Percentiles rank a stretch among this genome's conserved stretches.
phyloP scores from a whole-genome alignment of 257 asterid genomes.

The Phtheirospermum japonicum region DNA sequence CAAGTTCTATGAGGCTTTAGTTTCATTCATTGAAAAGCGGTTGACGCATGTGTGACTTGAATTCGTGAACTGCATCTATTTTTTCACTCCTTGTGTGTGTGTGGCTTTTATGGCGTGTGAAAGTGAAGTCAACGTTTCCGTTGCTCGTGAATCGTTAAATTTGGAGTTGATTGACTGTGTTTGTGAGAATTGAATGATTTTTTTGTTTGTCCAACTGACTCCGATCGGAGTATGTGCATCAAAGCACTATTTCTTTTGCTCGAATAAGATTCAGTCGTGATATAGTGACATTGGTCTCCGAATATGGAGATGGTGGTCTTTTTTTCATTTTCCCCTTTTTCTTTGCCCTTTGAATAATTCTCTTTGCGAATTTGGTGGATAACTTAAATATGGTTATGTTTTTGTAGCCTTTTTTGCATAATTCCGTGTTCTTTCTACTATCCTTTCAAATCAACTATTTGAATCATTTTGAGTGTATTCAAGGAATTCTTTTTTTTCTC shows the following conservation, averaged over 20 bases:
- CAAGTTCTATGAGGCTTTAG: not conserved
- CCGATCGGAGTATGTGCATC: slow-evolving; percentile 15
- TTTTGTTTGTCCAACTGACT: slow-evolving; percentile 10
- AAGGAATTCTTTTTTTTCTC: too few relatives aligned
- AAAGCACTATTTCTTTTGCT: not conserved
- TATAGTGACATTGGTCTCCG: too few relatives aligned
- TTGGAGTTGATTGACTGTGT: slow-evolving; percentile 20
- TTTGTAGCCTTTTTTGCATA: too few relatives aligned
- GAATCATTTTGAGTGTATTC: too few relatives aligned
- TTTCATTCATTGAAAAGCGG: slow-evolving; percentile 2
- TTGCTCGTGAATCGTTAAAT: slow-evolving; percentile 20
- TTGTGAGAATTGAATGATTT: not conserved
- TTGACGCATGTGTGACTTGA: slow-evolving; percentile 22
- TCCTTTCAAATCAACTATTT: not conserved
- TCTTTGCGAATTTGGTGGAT: too few relatives aligned
- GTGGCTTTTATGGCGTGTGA: not conserved
- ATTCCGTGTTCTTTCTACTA: not conserved
- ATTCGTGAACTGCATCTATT: not conserved
- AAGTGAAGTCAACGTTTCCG: slow-evolving; percentile 24
- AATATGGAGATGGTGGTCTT: too few relatives aligned
- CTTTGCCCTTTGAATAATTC: not conserved
- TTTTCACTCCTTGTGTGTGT: not conserved
- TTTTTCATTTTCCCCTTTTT: not conserved
- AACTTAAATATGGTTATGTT: too few relatives aligned
- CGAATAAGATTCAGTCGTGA: too few relatives aligned